Evolutionary conservation across 768 basidiomycete species (phyloP), one percentile per base, ranked within the genome.

Genomic region (Gyrodon lividus): DNA sequence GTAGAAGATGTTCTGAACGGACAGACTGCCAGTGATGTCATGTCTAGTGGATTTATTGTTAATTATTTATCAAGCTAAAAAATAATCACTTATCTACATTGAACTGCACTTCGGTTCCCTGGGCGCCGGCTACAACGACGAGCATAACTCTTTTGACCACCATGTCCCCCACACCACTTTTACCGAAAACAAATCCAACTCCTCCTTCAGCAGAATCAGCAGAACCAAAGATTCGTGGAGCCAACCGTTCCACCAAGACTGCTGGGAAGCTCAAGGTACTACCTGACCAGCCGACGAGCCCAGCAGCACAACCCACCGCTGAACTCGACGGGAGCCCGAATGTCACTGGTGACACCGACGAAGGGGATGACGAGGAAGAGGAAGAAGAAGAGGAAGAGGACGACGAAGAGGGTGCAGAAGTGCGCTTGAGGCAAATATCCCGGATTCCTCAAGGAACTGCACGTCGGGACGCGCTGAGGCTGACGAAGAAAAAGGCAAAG

Each of bases 401-500:
- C 41, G 79, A 79, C 49, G 81, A 67, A 2, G 73, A 68, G 17
- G 73, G 83, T 43, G 78, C 82, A 4, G 86, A 88, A 74, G 86
- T 83, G 34, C 56, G 78, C 47, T 44, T 70, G 4, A 56, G 69
- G 59, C 93, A 96, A 73, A 84, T 98, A 52, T 88, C 90, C 4
- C 83, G 92, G 30, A 98, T 98, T 46, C 94, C 95, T 2, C 92
- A 92, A 40, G 95, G 95, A 4, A 92, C 94, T 19, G 95, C 95
- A 7, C 83, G 92, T 38, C 79, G 92, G 52, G 95, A 98, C 73
- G 95, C 95, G 3, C 71, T 93, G 55, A 85, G 78, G 52, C 70
- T 98, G 57, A 98, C 94, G 2, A 96, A 97, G 74, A 94, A 90
- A 74, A 96, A 95, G 67, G 92, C 93, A 2, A 95, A 94, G 66